These are phyloP conservation scores for Thyridium curvatum DNA, from an alignment of 2,329 filamentous ascomycete species.

Conservation along the genomic window DNA sequence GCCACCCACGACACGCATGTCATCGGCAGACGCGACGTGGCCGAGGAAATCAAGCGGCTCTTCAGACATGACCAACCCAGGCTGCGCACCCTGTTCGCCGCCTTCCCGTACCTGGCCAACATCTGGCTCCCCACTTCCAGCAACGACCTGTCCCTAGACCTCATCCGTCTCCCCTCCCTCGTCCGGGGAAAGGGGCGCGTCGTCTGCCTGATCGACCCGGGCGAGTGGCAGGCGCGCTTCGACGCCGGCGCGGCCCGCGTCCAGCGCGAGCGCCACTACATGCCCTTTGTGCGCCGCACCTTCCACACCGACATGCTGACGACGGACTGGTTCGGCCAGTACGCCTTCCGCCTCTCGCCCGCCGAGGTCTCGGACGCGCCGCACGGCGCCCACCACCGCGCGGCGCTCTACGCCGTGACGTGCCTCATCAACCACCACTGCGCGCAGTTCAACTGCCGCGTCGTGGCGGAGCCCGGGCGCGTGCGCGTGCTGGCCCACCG, in stretches of 20 bases:
- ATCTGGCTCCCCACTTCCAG: no score
- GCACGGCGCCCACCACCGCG: conserved; percentile 6
- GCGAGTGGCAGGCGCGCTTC: no score
- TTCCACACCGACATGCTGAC: no score
- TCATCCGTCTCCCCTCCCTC: conserved; percentile 5
- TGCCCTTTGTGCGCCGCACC: no score
- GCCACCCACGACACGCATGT: conserved; percentile 11
- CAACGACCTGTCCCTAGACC: no score
- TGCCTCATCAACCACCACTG: conserved; percentile 28
- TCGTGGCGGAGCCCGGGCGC: conserved; percentile 12
- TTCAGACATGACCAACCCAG: no score
- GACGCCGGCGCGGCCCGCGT: no score
- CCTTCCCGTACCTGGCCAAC: conserved; percentile 12
- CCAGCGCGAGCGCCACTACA: no score
- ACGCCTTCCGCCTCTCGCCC: conserved; percentile 12
- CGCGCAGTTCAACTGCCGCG: conserved; percentile 17
- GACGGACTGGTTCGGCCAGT: conserved; percentile 12
- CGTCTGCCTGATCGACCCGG: no score
- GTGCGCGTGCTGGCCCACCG: conserved; percentile 15
- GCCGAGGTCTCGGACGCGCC: conserved; percentile 4
- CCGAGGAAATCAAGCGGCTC: no score
- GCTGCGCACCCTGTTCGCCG: conserved; percentile 8
- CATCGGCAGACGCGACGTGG: conserved; percentile 8
- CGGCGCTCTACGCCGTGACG: conserved; percentile 12
- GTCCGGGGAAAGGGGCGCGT: no score